These are phyloP conservation scores for Solanum verrucosum DNA, from an alignment of 257 asterid species.

Conservation along the genomic window DNA sequence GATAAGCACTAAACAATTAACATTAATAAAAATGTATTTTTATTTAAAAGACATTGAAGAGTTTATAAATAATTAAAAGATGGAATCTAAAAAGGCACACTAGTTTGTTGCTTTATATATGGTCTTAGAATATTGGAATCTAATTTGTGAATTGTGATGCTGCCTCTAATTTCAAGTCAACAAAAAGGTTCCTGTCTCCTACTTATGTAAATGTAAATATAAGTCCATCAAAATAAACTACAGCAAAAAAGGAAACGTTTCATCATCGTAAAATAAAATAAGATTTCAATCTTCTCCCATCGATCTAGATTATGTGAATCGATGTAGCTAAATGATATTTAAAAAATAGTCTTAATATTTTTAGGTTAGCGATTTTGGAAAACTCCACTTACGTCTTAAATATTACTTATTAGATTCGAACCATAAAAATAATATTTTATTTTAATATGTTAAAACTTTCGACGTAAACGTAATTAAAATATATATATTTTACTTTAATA, in stretches of 20 bases:
- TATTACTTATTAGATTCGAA: neutral
- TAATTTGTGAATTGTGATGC: constrained; percentile 8
- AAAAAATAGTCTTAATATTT: neutral
- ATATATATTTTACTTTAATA: neutral
- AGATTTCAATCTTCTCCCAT: neutral
- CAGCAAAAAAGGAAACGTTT: neutral
- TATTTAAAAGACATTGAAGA: neutral
- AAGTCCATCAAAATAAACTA: neutral
- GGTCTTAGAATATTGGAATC: constrained; percentile 7
- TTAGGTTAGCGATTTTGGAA: neutral
- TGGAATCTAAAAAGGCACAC: constrained; percentile 5
- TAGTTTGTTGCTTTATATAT: constrained; percentile 6
- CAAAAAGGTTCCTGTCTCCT: neutral
- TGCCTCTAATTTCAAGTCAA: constrained; percentile 29
- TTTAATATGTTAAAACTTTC: neutral
- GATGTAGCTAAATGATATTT: neutral
- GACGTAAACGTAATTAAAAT: neutral
- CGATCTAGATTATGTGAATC: neutral
- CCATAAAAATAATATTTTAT: neutral
- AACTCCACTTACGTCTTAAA: neutral
- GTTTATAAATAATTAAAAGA: neutral
- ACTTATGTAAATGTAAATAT: neutral
- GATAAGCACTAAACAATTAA: neutral
- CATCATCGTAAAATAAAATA: neutral
- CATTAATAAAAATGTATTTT: neutral